These are phyloP conservation scores for Hanseniaspora thailandica DNA, from an alignment of 805 yeast species.

Conservation along the genomic window DNA sequence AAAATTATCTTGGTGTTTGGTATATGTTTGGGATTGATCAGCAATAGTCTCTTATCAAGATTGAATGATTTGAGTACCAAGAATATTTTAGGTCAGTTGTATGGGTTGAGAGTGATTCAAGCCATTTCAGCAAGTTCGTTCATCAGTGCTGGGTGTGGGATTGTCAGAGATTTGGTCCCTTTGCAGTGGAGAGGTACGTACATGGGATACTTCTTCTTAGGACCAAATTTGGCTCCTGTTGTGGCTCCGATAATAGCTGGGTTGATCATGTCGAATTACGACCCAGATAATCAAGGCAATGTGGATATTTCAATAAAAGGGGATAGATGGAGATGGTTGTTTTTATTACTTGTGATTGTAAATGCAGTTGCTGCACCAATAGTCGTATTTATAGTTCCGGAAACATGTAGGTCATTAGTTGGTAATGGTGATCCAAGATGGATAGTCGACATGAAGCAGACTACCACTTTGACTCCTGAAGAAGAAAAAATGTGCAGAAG, in stretches of 20 bases:
- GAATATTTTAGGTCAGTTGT: slow-evolving; percentile 51
- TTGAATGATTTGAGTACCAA: slow-evolving; percentile 21
- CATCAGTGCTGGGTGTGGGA: slow-evolving; percentile 85
- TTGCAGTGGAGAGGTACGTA: slow-evolving; percentile 65
- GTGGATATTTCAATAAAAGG: slow-evolving; percentile 36
- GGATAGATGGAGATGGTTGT: slow-evolving; percentile 74
- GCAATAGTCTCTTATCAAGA: slow-evolving; percentile 54
- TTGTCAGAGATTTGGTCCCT: slow-evolving; percentile 63
- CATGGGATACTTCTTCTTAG: slow-evolving; percentile 74
- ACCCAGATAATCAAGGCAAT: background rate
- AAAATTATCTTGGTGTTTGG: slow-evolving; percentile 54
- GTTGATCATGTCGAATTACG: slow-evolving; percentile 37
- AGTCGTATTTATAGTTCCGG: slow-evolving; percentile 57
- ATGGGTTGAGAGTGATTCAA: slow-evolving; percentile 55
- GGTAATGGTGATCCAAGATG: slow-evolving; percentile 37
- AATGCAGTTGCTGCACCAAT: slow-evolving; percentile 43
- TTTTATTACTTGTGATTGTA: slow-evolving; percentile 62
- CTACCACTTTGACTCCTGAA: background rate
- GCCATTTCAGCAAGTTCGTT: slow-evolving; percentile 82
- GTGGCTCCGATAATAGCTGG: slow-evolving; percentile 80
- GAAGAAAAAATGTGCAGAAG: background rate
- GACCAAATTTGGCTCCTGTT: slow-evolving; percentile 79
- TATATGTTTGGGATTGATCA: slow-evolving; percentile 42
- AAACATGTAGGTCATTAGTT: slow-evolving; percentile 58
- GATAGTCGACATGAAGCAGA: slow-evolving; percentile 15